Evolutionary conservation across 148 eudicot species (phyloP), one percentile per base, ranked within the genome.

Genomic region (Hydrangea macrophylla): DNA sequence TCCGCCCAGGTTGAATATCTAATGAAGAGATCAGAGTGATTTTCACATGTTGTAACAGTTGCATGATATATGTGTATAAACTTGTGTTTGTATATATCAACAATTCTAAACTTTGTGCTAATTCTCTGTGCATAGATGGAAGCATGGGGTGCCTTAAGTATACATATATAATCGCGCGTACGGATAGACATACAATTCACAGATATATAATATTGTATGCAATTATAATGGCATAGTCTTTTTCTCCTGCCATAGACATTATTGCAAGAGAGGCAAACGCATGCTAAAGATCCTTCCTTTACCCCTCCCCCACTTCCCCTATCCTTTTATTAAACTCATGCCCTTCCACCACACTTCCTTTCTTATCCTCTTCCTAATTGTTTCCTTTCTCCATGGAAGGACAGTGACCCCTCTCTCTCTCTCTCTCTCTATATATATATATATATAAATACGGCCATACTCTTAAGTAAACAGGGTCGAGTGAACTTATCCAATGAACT

Each of bases 141-240:
- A 48, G 53, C 53, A 48, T 18, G 53, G 23, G 51, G 53, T 48
- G 17, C 22, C 53, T 48, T 48, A 48, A n/a, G n/a, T n/a, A n/a
- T n/a, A n/a, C n/a, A n/a, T n/a, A n/a, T n/a, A n/a, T n/a, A n/a
- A n/a, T n/a, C n/a, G n/a, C n/a, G n/a, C n/a, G n/a, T 65, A 73
- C 66, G 69, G 48, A 9, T 71, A 73, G 76, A 64, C 65, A 73
- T 58, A 66, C 42, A 20, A 20, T 24, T 25, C 6, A 3, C 2
- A 56, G 7, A 23, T 9, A 4, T 25, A 24, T 22, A 56, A 3
- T 20, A 2, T 20, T 10, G 6, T 23, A 28, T n/a, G 37, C 35
- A 30, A 27, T 28, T 31, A 59, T 9, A 8, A 25, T 1, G 22
- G 63, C 37, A 23, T 11, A 31, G 11, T 35, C 33, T 18, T 59